Evolutionary conservation across 2,329 filamentous ascomycete genomes (phyloP).

Genomic region (Sclerotinia subarctica): DNA sequence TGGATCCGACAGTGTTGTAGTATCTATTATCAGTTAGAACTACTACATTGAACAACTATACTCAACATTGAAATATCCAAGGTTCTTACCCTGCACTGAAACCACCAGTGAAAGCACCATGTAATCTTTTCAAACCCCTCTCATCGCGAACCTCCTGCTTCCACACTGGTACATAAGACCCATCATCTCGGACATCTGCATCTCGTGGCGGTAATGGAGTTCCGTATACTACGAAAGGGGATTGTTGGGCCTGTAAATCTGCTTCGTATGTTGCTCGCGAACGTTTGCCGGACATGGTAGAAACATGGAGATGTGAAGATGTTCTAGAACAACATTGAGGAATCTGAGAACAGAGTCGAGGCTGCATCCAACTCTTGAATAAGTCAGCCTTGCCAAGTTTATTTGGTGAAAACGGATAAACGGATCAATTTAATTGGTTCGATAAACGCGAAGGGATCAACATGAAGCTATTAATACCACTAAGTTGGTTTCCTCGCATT

Average conservation of each 20-base stretch:
- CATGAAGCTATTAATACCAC: not conserved
- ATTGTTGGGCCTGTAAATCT: conserved; percentile 62
- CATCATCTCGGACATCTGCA: conserved; percentile 76
- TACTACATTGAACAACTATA: not conserved
- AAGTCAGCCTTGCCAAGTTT: conserved; percentile 9
- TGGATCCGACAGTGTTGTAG: conserved; percentile 97
- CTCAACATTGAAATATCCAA: conserved; percentile 3
- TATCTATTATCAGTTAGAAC: conserved; percentile 57
- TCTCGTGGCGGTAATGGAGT: conserved; percentile 79
- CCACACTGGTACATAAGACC: conserved; percentile 91
- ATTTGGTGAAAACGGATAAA: not conserved
- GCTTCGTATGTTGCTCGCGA: conserved; percentile 75
- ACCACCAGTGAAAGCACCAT: conserved; percentile 94
- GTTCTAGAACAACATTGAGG: conserved; percentile 1
- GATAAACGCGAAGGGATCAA: not conserved
- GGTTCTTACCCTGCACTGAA: conserved; percentile 83
- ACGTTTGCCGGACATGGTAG: conserved; percentile 72
- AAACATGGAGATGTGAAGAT: conserved; percentile 25
- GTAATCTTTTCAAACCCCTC: conserved; percentile 80
- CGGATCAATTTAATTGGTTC: not conserved
- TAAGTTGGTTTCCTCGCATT: not conserved
- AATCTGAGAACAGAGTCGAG: conserved; percentile 9
- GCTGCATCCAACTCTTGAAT: conserved; percentile 10
- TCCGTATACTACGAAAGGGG: conserved; percentile 76
- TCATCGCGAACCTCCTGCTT: conserved; percentile 97